Evolutionary conservation across 768 basidiomycete species (phyloP).

Genomic region (Strobilomyces echinocephalus): DNA sequence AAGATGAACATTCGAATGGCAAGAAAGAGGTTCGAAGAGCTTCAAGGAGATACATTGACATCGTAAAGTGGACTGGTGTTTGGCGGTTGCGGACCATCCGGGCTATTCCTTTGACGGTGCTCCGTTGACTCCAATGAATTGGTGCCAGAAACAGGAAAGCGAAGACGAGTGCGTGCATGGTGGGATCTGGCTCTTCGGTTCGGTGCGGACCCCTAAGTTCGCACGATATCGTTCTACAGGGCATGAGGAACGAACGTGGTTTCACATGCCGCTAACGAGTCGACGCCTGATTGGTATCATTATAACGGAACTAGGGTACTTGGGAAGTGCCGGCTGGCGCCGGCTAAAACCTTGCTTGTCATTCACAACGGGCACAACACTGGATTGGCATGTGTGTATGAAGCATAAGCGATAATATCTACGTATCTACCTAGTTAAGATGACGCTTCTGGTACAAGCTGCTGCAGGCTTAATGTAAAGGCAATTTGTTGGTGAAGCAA

Average conservation of each 20-base stretch:
- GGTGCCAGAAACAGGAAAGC: background rate
- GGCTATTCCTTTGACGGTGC: background rate
- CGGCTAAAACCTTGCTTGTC: too few species aligned
- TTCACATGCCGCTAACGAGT: background rate
- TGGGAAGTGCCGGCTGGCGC: too few species aligned
- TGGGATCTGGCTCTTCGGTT: background rate
- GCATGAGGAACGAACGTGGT: background rate
- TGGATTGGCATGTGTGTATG: too few species aligned
- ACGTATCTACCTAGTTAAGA: too few species aligned
- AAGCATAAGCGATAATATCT: too few species aligned
- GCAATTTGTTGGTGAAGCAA: too few species aligned
- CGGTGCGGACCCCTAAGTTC: background rate
- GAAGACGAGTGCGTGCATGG: background rate
- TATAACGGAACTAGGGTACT: conserved; percentile 3
- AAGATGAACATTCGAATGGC: conserved; percentile 86
- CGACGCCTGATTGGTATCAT: conserved; percentile 6
- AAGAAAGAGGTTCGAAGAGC: conserved; percentile 81
- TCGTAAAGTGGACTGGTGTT: conserved; percentile 13
- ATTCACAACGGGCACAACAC: too few species aligned
- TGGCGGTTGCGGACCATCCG: background rate
- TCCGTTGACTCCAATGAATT: background rate
- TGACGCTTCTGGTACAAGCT: too few species aligned
- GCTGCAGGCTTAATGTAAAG: too few species aligned
- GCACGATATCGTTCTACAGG: background rate
- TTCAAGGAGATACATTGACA: conserved; percentile 67